A percentile compares a stretch with the other conserved stretches of the same genome.
These are phyloP conservation scores for Bipolaris gigantea DNA, from an alignment of 2,329 filamentous ascomycete species.

Conservation along the genomic window DNA sequence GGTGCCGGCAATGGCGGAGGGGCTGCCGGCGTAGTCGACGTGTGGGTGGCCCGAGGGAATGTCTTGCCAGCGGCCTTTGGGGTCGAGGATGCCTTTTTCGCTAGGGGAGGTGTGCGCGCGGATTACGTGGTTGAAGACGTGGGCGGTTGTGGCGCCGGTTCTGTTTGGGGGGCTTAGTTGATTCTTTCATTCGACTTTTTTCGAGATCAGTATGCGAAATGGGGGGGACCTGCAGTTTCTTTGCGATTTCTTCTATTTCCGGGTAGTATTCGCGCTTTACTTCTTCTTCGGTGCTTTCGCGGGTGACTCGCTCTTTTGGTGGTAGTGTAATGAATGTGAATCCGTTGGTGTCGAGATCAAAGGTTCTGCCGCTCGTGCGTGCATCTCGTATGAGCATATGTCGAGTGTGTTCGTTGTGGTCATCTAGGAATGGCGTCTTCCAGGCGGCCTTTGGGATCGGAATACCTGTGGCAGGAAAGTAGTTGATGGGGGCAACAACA, in stretches of 20 bases:
- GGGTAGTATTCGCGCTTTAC: constrained; percentile 23
- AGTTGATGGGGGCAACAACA: constrained; percentile 25
- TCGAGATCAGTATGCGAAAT: background rate
- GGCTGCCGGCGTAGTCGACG: constrained; percentile 24
- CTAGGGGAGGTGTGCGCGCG: constrained; percentile 52
- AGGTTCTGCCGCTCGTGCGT: constrained; percentile 45
- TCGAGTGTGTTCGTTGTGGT: constrained; percentile 20
- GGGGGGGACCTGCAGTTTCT: constrained; percentile 11
- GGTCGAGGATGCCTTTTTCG: constrained; percentile 48
- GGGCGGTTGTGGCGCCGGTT: constrained; percentile 18
- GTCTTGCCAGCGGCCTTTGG: constrained; percentile 48
- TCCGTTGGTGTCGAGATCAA: constrained; percentile 43
- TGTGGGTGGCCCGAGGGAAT: constrained; percentile 26
- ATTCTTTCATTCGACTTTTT: background rate
- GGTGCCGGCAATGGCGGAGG: constrained; percentile 14
- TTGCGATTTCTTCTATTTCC: constrained; percentile 18
- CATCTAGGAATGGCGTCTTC: constrained; percentile 16
- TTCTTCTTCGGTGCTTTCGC: constrained; percentile 12
- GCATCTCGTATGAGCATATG: constrained; percentile 47
- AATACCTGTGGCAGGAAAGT: constrained; percentile 17
- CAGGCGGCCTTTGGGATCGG: constrained; percentile 19
- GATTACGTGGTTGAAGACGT: constrained; percentile 45
- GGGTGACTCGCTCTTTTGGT: constrained; percentile 5
- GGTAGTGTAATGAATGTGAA: constrained; percentile 27
- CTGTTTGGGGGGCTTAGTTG: constrained; percentile 2